Conservation (phyloP, 306 rosid genomes). For the Prunus mume region DNA sequence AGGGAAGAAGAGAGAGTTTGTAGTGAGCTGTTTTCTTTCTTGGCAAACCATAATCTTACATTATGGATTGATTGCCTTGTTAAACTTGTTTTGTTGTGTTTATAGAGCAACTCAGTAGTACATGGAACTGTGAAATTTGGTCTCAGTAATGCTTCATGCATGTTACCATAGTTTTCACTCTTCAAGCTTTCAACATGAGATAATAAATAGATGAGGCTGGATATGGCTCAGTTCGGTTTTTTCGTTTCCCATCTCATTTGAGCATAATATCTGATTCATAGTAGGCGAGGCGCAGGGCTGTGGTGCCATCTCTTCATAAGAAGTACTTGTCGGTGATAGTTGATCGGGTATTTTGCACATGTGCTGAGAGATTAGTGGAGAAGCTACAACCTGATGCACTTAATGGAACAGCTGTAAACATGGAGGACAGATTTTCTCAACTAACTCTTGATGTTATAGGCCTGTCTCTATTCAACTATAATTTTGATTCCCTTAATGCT, state of each 20-base stretch:
- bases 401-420: slow-evolving; percentile 72
- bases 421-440: slow-evolving; percentile 89
- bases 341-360: slow-evolving; percentile 80
- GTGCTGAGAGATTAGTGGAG: slow-evolving; percentile 90
- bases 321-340: slow-evolving; percentile 85
- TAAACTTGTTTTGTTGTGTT: background rate
- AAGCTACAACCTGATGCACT: slow-evolving; percentile 64
- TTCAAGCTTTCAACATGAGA: background rate
- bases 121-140: no score
- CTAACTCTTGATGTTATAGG: slow-evolving; percentile 94
- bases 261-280: slow-evolving; percentile 28
- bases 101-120: background rate
- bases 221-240: background rate
- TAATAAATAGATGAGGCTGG: background rate
- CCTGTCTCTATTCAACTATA: slow-evolving; percentile 87
- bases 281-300: slow-evolving; percentile 94
- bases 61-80: background rate
- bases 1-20: no score
- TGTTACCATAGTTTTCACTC: background rate
- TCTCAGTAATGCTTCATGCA: background rate
- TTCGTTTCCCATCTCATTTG: background rate
- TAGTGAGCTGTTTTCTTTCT: background rate
- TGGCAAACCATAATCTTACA: background rate
- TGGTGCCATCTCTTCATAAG: slow-evolving; percentile 95
- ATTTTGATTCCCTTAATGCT: slow-evolving; percentile 66